Evolutionary conservation across 352 stramenopile genomes (phyloP).

Genomic region (Pythium scleroteichum): DNA sequence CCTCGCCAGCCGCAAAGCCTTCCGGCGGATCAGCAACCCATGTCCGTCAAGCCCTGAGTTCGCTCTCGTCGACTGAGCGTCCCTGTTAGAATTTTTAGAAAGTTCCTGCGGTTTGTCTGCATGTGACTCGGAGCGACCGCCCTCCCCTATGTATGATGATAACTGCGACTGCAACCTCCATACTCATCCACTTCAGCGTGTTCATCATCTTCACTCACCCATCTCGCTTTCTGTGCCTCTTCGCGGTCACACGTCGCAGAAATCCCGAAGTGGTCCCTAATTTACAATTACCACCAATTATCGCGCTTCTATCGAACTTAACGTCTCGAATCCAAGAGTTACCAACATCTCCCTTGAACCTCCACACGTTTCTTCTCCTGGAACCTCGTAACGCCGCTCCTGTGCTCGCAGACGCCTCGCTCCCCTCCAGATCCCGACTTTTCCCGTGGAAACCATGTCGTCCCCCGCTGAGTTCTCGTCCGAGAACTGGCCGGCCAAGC

Average conservation of each 20-base stretch:
- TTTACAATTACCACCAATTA: constrained; percentile 16
- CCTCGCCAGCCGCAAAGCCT: too few relatives aligned
- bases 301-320: constrained; percentile 11
- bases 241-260: constrained; percentile 24
- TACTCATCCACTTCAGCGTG: neutral
- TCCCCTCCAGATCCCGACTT: neutral
- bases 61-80: too few relatives aligned
- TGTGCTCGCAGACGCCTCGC: too few relatives aligned
- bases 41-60: too few relatives aligned
- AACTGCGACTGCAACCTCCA: neutral
- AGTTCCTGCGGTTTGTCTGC: too few relatives aligned
- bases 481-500: constrained; percentile 91
- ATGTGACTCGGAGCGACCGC: too few relatives aligned
- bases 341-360: constrained; percentile 27
- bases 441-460: constrained; percentile 11
- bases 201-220: constrained; percentile 21
- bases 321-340: constrained; percentile 1
- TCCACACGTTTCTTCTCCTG: constrained; percentile 32
- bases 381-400: too few relatives aligned
- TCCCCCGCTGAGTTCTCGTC: constrained; percentile 25
- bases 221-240: constrained; percentile 7
- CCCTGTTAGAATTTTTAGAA: too few relatives aligned
- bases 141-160: too few relatives aligned
- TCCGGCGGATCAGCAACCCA: too few relatives aligned
- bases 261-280: constrained; percentile 16